phyloP scores from a whole-genome alignment of 192 early-diverging fungal species.

The Chytriomyces confervae region DNA sequence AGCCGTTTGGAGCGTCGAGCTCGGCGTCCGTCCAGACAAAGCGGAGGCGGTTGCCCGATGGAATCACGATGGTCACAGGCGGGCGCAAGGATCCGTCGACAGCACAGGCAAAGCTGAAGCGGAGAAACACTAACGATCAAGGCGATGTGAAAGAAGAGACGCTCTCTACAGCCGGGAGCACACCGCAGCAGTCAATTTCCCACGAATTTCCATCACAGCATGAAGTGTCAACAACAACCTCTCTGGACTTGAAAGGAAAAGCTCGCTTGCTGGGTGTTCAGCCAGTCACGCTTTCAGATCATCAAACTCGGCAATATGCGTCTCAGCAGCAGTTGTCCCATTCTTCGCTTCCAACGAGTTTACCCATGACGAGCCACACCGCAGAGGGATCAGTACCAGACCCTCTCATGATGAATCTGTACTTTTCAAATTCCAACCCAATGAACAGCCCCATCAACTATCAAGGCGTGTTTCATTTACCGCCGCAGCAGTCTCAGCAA shows the following conservation, averaged over 20 bases:
- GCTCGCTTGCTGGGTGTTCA: too few species aligned
- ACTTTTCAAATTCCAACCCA: neutral
- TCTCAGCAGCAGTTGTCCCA: too few species aligned
- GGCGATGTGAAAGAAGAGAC: too few species aligned
- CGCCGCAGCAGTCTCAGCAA: neutral
- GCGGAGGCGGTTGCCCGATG: constrained; percentile 19
- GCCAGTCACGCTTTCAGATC: too few species aligned
- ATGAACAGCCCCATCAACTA: neutral
- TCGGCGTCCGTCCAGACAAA: neutral
- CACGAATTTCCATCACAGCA: too few species aligned
- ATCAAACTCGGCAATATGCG: too few species aligned
- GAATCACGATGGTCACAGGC: constrained; percentile 23
- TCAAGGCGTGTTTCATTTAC: neutral
- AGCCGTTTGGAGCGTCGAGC: neutral
- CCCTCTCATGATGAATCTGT: neutral
- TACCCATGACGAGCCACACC: too few species aligned
- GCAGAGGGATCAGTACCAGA: neutral
- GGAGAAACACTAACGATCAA: neutral
- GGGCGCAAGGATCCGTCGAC: neutral
- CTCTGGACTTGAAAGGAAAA: too few species aligned
- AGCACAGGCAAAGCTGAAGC: neutral
- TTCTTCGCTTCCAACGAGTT: too few species aligned
- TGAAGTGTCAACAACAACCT: too few species aligned
- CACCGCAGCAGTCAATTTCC: neutral
- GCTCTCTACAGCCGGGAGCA: neutral